These are phyloP conservation scores for Cordyceps javanica DNA, from an alignment of 2,329 filamentous ascomycete species.

Conservation along the genomic window DNA sequence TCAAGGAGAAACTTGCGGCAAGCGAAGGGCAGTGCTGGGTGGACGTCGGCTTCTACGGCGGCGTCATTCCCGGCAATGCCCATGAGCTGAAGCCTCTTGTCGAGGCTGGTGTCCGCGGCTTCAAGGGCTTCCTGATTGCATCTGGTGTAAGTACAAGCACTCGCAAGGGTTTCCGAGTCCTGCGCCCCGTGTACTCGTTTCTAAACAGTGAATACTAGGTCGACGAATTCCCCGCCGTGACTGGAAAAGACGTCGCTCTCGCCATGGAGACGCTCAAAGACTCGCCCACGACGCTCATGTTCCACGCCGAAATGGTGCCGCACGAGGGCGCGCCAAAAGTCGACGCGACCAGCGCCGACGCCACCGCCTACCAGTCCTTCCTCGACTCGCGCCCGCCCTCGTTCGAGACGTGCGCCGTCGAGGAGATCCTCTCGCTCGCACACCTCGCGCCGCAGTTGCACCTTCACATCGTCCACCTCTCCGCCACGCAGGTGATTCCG, in stretches of 20 bases:
- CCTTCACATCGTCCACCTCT: constrained; percentile 90
- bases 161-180: not conserved
- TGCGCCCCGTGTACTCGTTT: not conserved
- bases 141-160: constrained; percentile 66
- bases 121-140: constrained; percentile 97
- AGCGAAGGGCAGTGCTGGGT: constrained; percentile 91
- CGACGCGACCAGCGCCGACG: constrained; percentile 65
- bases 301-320: constrained; percentile 98
- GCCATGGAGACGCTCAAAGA: constrained; percentile 78
- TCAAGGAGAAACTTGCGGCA: constrained; percentile 80
- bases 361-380: constrained; percentile 82
- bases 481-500: constrained; percentile 81
- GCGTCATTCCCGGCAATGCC: constrained; percentile 85
- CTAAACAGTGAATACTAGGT: constrained; percentile 48
- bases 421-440: constrained; percentile 77
- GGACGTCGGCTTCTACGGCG: constrained; percentile 97
- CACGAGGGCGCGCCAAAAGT: constrained; percentile 74
- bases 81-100: constrained; percentile 74
- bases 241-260: constrained; percentile 66
- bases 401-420: constrained; percentile 87
- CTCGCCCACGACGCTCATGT: constrained; percentile 89
- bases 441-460: constrained; percentile 74
- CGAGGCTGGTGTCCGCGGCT: constrained; percentile 80
- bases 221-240: constrained; percentile 93
- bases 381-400: constrained; percentile 80